phyloP scores from a whole-genome alignment of 2,329 filamentous ascomycete genomes.

The Talaromyces sp. region DNA sequence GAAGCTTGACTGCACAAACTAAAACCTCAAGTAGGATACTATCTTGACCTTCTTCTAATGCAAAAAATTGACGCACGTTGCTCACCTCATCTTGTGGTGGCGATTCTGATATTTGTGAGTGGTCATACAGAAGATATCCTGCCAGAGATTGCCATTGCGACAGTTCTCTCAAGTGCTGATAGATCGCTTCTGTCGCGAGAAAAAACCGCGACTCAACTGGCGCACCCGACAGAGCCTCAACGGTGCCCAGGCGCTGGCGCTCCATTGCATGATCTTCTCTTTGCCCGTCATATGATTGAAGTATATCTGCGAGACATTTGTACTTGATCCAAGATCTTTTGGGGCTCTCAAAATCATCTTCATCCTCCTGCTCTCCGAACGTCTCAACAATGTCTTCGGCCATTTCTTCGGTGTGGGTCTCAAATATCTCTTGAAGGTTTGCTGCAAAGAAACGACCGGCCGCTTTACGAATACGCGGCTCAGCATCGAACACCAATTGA shows the following conservation, averaged over 20 bases:
- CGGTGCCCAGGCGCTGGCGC: conserved; percentile 23
- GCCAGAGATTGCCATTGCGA: conserved; percentile 83
- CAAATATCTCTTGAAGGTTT: conserved; percentile 77
- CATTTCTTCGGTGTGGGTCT: conserved; percentile 75
- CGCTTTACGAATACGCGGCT: conserved; percentile 78
- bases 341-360: conserved; percentile 71
- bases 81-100: conserved; percentile 57
- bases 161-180: conserved; percentile 75
- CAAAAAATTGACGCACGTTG: conserved; percentile 67
- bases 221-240: conserved; percentile 53
- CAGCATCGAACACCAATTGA: conserved; percentile 82
- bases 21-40: conserved; percentile 82
- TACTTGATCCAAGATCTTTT: conserved; percentile 83
- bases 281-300: conserved; percentile 75
- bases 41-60: conserved; percentile 73
- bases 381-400: conserved; percentile 75
- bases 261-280: conserved; percentile 35
- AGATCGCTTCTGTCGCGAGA: conserved; percentile 79
- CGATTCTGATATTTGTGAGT: conserved; percentile 61
- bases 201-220: conserved; percentile 77
- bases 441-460: conserved; percentile 88
- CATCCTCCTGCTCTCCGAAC: conserved; percentile 66
- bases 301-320: conserved; percentile 81
- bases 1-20: conserved; percentile 73
- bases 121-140: conserved; percentile 88